Evolutionary conservation across 306 rosid genomes (phyloP), one percentile per base, ranked within the genome.

Genomic region (Neltuma alba): DNA sequence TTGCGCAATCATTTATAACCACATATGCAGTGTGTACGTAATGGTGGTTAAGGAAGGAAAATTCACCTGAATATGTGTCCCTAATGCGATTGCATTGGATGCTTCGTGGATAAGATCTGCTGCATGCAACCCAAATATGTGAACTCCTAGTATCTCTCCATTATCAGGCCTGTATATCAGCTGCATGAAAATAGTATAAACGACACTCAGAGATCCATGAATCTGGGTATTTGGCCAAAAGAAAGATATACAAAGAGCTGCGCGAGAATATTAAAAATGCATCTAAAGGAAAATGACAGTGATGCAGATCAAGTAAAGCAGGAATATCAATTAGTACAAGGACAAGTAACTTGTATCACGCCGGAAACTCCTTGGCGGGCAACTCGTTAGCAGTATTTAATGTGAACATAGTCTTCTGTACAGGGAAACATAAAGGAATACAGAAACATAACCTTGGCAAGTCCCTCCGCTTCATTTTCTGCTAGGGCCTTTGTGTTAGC

Each of bases 61-160:
- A 60, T 41, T 83, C 45, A 92, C 99, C 89, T 92, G 99, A 88
- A 95, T 91, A 18, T 93, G 91, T 58, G 98, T 92, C 64, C 97
- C 97, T 70, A 95, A 79, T 70, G 99, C 98, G 25, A 95, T 93
- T 47, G 99, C 98, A 70, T 95, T 95, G 66, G 99, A 95, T 73
- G 98, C 99, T 90, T 95, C 99, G 14, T 95, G 99, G 71, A 95
- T 95, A 75, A 95, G 99, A 85, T 95, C 99, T 28, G 99, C 99
- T n/a, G 99, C 99, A 69, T 95, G 99, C 89, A 95, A 84, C 81
- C 99, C 99, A 60, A 95, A 93, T 76, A 95, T 95, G 73, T 95
- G 99, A 69, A 93, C 99, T 48, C 99, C 99, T 31, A 95, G 91
- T 50, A 95, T 95, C 89, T 93, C 99, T 55, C 99, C 99, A 25